These are phyloP conservation scores for Phytophthora lateralis DNA, from an alignment of 352 stramenopile species.

Conservation along the genomic window DNA sequence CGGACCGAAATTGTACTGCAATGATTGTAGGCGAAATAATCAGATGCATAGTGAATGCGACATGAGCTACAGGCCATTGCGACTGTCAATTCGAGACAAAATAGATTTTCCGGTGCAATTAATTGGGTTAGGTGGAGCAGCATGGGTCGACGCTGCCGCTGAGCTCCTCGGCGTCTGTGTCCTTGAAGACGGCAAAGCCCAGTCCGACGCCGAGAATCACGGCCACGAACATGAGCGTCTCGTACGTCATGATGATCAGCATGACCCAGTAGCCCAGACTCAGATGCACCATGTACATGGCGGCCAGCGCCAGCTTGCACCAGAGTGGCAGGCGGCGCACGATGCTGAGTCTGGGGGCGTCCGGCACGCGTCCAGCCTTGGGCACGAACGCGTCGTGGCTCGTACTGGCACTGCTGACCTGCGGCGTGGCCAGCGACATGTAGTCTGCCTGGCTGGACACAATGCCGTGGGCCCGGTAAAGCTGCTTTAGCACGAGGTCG, in stretches of 20 bases:
- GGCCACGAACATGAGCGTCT: slow-evolving; percentile 81
- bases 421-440: slow-evolving; percentile 48
- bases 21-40: slow-evolving; percentile 8
- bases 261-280: slow-evolving; percentile 84
- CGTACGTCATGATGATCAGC: slow-evolving; percentile 89
- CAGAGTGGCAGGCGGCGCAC: slow-evolving; percentile 54
- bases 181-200: slow-evolving; percentile 85
- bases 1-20: slow-evolving; percentile 1
- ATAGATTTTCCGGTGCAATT: slow-evolving; percentile 8
- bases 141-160: slow-evolving; percentile 78
- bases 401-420: slow-evolving; percentile 18
- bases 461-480: slow-evolving; percentile 62
- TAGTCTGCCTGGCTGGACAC: slow-evolving; percentile 70
- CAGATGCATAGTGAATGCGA: slow-evolving; percentile 3
- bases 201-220: slow-evolving; percentile 73
- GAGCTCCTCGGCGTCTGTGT: slow-evolving; percentile 74
- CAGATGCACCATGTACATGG: slow-evolving; percentile 81
- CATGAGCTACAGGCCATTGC: not conserved
- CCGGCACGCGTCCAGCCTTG: slow-evolving; percentile 33
- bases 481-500: slow-evolving; percentile 44
- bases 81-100: not conserved
- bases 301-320: slow-evolving; percentile 68
- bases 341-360: slow-evolving; percentile 41
- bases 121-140: slow-evolving; percentile 62
- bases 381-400: slow-evolving; percentile 25